These are phyloP conservation scores for Bauhinia variegata DNA, from an alignment of 306 rosid species.

Conservation along the genomic window DNA sequence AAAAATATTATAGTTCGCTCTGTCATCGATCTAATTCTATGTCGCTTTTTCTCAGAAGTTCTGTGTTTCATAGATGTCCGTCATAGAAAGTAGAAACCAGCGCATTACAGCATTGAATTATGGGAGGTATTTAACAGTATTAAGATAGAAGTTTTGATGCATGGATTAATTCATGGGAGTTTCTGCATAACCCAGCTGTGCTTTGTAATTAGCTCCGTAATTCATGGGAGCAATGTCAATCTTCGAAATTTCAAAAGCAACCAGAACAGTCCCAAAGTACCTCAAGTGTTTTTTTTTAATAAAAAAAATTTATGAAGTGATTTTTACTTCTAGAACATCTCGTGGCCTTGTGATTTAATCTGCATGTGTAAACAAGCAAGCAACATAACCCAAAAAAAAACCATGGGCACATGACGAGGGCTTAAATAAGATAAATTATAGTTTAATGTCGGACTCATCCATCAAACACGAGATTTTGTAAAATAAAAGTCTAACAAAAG, in stretches of 20 bases:
- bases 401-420: no score
- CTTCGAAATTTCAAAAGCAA: no score
- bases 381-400: no score
- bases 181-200: neutral
- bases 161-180: neutral
- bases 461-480: conserved; percentile 25
- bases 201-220: neutral
- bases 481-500: conserved; percentile 23
- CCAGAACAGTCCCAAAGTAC: no score
- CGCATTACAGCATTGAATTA: no score
- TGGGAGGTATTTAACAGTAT: neutral
- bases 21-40: no score
- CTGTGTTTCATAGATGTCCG: no score
- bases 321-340: neutral
- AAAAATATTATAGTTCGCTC: no score
- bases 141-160: neutral
- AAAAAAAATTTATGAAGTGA: neutral
- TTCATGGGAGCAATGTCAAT: no score
- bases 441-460: conserved; percentile 1
- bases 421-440: conserved; percentile 4
- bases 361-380: conserved; percentile 13
- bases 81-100: no score
- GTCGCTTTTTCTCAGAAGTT: no score
- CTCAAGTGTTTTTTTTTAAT: no score
- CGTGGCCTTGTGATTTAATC: neutral